Evolutionary conservation across 1,284 basidiomycete species (phyloP), one percentile per base, ranked within the genome.

Genomic region (Trichosporon coremiiforme): DNA sequence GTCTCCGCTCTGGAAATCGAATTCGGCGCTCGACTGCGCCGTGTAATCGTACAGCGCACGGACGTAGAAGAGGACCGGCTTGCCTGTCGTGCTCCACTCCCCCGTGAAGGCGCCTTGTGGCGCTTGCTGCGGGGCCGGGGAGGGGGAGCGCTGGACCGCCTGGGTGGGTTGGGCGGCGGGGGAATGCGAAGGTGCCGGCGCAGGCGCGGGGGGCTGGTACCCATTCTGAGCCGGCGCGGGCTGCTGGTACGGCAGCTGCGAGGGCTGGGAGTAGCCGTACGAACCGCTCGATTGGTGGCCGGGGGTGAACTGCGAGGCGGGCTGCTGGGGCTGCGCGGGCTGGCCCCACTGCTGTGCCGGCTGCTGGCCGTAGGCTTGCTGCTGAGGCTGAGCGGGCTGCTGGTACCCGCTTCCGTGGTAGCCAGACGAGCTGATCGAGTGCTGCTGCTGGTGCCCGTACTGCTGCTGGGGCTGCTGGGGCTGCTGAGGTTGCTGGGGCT

Each of bases 31-130:
- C 25, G 25, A 25, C 20, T 91, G 90, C 25, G 95, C 94, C 15
- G 85, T 84, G 78, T 98, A 98, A 80, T 97, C 93, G 81, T 95
- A 98, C 76, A 98, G 83, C 41, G 95, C 95, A 86, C 93, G 92
- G 71, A 96, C 94, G 65, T 82, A 84, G 75, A 84, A 84, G 60
- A 84, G 69, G 5, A 83, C 78, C 0, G 82, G 83, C 55, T 78
- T 73, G 47, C 82, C 82, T 1, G 77, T 82, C 9, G 81, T 80
- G 6, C 77, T 77, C 78, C 81, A 83, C 72, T 83, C 82, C 22
- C 79, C 83, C n/a, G 81, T 83, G 53, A 80, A 82, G 17, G 41
- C 41, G 79, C 2, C 77, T 75, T 5, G 70, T 63, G 83, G 83
- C 1, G 79, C 75, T 22, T 74, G 73, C 38, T 74, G 75, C 2